Evolutionary conservation across 176 grass and related monocot species (phyloP), one percentile per base, ranked within the genome.

Genomic region (Ensete ventricosum): DNA sequence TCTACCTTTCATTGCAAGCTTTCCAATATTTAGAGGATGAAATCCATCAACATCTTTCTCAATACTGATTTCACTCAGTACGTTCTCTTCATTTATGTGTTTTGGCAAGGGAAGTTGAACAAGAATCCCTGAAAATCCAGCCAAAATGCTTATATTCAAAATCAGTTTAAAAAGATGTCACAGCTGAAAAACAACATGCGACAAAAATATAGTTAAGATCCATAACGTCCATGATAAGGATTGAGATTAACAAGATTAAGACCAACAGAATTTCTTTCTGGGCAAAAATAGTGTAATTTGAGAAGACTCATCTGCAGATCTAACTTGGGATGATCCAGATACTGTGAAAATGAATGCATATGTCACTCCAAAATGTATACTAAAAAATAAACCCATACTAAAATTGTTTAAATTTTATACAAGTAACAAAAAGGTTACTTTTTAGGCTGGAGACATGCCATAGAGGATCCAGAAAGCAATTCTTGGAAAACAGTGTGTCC

Each of bases 11-110:
- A 98, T 98, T 77, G 90, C 95, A 14, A 98, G 95, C 62, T 93
- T 93, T 53, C 95, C 95, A 74, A 93, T 93, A 83, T 98, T 98
- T 69, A 98, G 76, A 69, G 95, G 95, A 87, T 98, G 95, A 80
- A 98, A 98, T 24, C 95, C 95, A 79, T 98, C 95, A 0, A 98
- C 95, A 78, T 98, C 94, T 85, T 98, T 98, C 52, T 94, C 86
- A 34, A 98, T 87, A 77, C 76, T 84, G 3, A 98, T 91, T 71
- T 94, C 88, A 5, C 55, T 88, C 67, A 98, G 53, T 52, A 98
- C 85, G 79, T 77, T 98, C 69, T 94, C 95, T 83, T 98, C 90
- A 62, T 98, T 89, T 73, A 93, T 98, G 81, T 98, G 88, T 74
- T 93, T 91, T 67, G 94, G 94, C 60, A 98, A 80, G 67, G 94